Base-by-base conservation (phyloP, 2,329 filamentous ascomycete species). In the Colletotrichum euphorbiae region DNA sequence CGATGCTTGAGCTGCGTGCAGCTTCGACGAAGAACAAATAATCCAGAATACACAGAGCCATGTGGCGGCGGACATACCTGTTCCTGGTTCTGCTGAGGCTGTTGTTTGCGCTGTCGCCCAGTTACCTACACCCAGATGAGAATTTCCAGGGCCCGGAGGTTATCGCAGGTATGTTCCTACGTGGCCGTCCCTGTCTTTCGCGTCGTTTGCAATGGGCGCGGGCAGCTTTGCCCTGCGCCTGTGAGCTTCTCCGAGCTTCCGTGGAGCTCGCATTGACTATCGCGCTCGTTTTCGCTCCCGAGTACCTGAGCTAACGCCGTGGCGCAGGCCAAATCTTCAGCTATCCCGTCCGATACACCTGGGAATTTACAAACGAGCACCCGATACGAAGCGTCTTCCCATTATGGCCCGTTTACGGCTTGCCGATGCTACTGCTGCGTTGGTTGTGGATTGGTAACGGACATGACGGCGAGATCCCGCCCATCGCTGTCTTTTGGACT, bases 91-190 rank as follows among this genome's bases (percentile, higher is more conserved):
- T 96, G 73, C 89, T 97, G 75, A 91, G 96, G 80, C 86, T 98
- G 76, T 98, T 95, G 87, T 95, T 98, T 79, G 95, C 96, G 69
- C 83, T 98, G 72, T 94, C 92, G 71, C 93, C 96, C 67, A 98
- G 95, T 84, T 99, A 99, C 80, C 88, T 99, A 52, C 96, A 99
- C 79, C 96, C 96, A 5, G 96, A 99, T 82, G 96, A 99, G 85
- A 96, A 98, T 84, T 99, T 99, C 76, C 96, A 99, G 82, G 96
- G 96, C 40, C 96, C 96, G 15, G 96, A 99, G 83, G 91, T 98
- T 72, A 96, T 98, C 76, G 94, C 95, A 76, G 95, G 95, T 98
- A 88, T 73, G 48, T 42, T 46, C 33, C 11, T 33, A n/a, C 28
- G 28, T 36, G 28, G 54, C 54, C 40, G 43, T 31, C 56, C 6